phyloP scores from a whole-genome alignment of 225 moss, liverwort and hornwort genomes.

The Anthoceros angustus region DNA sequence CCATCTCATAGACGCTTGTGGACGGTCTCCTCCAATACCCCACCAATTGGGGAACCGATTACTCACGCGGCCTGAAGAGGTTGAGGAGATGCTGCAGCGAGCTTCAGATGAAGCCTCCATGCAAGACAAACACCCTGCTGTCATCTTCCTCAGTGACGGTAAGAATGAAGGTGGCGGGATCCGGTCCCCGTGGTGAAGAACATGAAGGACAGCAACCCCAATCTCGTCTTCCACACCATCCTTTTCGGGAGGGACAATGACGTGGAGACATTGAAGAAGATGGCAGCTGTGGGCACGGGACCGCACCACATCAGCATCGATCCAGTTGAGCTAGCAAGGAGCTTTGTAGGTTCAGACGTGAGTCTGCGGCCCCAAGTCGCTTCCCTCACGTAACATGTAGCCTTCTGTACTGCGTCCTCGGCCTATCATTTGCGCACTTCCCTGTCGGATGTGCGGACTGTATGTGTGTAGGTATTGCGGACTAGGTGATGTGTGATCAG shows the following conservation, averaged over 20 bases:
- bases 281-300: slow-evolving; percentile 22
- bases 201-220: slow-evolving; percentile 15
- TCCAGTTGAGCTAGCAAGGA: slow-evolving; percentile 14
- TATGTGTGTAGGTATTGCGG: too few relatives aligned
- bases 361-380: too few relatives aligned
- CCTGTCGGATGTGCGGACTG: too few relatives aligned
- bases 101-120: neutral
- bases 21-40: slow-evolving; percentile 8
- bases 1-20: slow-evolving; percentile 16
- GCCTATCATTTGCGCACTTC: too few relatives aligned
- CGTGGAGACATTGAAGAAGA: slow-evolving; percentile 12
- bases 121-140: slow-evolving; percentile 10
- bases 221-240: slow-evolving; percentile 21
- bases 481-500: too few relatives aligned
- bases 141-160: slow-evolving; percentile 25
- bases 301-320: slow-evolving; percentile 21
- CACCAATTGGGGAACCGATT: neutral
- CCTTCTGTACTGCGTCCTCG: too few relatives aligned
- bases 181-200: slow-evolving; percentile 7
- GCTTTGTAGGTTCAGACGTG: slow-evolving; percentile 18
- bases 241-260: slow-evolving; percentile 6
- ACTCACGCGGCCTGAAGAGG: slow-evolving; percentile 13
- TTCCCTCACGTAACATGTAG: too few relatives aligned
- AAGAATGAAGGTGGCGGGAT: slow-evolving; percentile 6
- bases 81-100: slow-evolving; percentile 4